phyloP scores from a whole-genome alignment of 2,329 filamentous ascomycete species.

The Epicoccum nigrum region DNA sequence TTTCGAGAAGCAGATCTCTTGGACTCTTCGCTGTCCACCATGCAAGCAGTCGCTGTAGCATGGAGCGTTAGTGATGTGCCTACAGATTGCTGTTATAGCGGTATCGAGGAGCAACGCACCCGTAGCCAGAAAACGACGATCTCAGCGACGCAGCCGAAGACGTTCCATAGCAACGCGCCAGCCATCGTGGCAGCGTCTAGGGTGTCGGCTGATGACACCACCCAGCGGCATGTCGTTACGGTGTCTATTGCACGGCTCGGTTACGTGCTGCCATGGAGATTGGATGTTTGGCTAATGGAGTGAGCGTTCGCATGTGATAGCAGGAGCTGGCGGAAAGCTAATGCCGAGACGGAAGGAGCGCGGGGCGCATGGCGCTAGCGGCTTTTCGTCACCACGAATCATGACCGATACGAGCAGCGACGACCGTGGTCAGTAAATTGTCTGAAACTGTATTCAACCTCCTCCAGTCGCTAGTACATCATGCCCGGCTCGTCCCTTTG shows the following conservation, averaged over 20 bases:
- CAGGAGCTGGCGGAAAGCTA: neutral
- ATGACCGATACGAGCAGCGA: slow-evolving; percentile 6
- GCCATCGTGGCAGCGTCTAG: slow-evolving; percentile 27
- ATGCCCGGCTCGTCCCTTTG: slow-evolving; percentile 53
- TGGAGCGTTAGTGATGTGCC: slow-evolving; percentile 5
- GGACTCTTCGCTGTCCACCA: slow-evolving; percentile 72
- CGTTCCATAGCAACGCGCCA: slow-evolving; percentile 30
- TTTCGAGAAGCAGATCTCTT: slow-evolving; percentile 68
- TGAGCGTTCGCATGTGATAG: slow-evolving; percentile 14
- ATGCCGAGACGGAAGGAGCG: slow-evolving; percentile 14
- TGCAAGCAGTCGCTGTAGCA: slow-evolving; percentile 66
- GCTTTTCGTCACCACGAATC: neutral
- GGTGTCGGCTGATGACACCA: slow-evolving; percentile 18
- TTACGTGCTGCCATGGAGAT: slow-evolving; percentile 25
- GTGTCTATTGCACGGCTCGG: slow-evolving; percentile 31
- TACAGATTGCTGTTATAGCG: slow-evolving; percentile 4
- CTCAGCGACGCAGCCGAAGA: slow-evolving; percentile 44
- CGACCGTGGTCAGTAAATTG: neutral
- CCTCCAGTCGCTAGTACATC: slow-evolving; percentile 6
- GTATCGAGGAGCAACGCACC: slow-evolving; percentile 37
- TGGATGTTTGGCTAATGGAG: slow-evolving; percentile 8
- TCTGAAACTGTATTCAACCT: neutral
- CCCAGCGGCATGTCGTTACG: slow-evolving; percentile 30
- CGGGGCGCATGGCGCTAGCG: slow-evolving; percentile 6
- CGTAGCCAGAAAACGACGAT: slow-evolving; percentile 50